phyloP scores from a whole-genome alignment of 129 eudicot genomes.

The Helianthus annuus region DNA sequence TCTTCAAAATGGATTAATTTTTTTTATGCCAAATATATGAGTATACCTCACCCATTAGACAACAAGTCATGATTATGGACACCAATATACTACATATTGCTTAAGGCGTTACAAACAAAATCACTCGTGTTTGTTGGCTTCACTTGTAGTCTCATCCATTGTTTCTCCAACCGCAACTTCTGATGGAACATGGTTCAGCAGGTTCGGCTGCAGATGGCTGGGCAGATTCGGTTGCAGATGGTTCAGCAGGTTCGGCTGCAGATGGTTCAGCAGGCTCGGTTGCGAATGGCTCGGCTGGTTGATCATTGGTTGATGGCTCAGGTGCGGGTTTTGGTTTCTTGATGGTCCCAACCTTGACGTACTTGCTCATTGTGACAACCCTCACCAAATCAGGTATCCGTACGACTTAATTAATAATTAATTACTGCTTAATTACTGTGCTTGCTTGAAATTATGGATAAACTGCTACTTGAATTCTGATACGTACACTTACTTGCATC shows the following conservation, averaged over 20 bases:
- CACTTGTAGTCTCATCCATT: constrained; percentile 43
- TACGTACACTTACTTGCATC: no score
- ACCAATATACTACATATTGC: no score
- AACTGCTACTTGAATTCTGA: no score
- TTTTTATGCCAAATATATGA: constrained; percentile 20
- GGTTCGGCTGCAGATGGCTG: background rate
- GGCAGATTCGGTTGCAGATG: background rate
- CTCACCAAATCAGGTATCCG: no score
- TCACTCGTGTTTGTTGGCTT: constrained; percentile 26
- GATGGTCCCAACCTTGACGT: constrained; percentile 85
- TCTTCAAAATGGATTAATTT: no score
- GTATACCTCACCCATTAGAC: constrained; percentile 11
- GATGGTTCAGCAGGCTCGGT: background rate
- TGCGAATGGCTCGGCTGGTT: constrained; percentile 25
- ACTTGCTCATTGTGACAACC: constrained; percentile 98
- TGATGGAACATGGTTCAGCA: constrained; percentile 34
- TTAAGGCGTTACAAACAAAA: no score
- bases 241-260: constrained; percentile 16
- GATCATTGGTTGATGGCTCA: constrained; percentile 22
- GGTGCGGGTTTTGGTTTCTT: constrained; percentile 43
- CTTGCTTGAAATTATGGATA: no score
- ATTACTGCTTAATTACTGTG: no score
- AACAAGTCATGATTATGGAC: no score
- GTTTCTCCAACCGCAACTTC: constrained; percentile 51
- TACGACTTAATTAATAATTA: no score